Conservation (phyloP, 225 moss, liverwort and hornwort species). For the Bryum argenteum region DNA sequence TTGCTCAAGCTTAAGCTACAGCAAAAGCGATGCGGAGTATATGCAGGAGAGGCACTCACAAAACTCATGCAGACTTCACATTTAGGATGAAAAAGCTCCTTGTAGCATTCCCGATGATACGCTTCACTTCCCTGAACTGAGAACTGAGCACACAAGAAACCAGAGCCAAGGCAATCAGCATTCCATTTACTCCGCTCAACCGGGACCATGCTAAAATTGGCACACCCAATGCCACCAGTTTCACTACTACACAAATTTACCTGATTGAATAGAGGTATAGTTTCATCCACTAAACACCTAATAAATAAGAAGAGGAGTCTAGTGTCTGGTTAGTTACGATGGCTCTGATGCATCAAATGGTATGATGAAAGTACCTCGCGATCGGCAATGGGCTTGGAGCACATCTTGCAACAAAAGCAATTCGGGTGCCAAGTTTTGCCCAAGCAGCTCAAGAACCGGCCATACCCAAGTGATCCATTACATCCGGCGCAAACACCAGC, state of each 20-base stretch:
- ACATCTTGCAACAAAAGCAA: conserved; percentile 82
- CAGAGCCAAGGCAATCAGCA: conserved; percentile 12
- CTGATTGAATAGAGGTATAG: too few relatives aligned
- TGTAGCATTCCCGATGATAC: conserved; percentile 88
- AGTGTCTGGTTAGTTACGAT: conserved; percentile 15
- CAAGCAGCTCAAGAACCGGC: conserved; percentile 89
- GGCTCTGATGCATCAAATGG: not conserved
- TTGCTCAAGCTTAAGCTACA: conserved; percentile 10
- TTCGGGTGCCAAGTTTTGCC: conserved; percentile 88
- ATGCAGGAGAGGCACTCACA: conserved; percentile 51
- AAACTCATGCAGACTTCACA: conserved; percentile 89
- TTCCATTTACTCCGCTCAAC: too few relatives aligned
- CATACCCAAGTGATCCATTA: conserved; percentile 66
- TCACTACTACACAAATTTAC: too few relatives aligned
- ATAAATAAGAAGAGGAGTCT: too few relatives aligned
- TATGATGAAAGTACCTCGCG: conserved; percentile 59
- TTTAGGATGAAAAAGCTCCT: conserved; percentile 97
- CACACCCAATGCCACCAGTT: too few relatives aligned
- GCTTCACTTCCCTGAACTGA: conserved; percentile 89
- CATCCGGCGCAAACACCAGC: conserved; percentile 70
- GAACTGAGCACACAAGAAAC: conserved; percentile 56
- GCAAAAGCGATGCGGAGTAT: not conserved
- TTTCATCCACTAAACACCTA: too few relatives aligned
- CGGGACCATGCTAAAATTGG: too few relatives aligned
- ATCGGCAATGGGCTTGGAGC: conserved; percentile 81